phyloP scores from a whole-genome alignment of 176 grass and related monocot species.

The Oryza australiensis region DNA sequence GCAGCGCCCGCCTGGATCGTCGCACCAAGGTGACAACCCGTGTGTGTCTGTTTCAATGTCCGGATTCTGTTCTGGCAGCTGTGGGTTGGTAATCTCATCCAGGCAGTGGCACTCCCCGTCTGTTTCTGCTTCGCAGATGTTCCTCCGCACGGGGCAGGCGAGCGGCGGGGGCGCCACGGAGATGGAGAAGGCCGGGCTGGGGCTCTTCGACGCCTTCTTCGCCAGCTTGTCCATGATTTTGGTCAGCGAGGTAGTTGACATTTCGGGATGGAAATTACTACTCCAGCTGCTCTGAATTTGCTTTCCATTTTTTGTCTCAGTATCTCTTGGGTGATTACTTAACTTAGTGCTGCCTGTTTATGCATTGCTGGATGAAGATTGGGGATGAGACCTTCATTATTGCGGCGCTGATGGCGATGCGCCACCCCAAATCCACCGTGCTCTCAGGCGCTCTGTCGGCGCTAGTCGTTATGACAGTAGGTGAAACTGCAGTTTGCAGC shows the following conservation, averaged over 20 bases:
- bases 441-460: constrained; percentile 82
- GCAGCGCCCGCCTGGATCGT: constrained; percentile 42
- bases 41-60: too few relatives aligned
- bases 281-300: too few relatives aligned
- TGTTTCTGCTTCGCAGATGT: constrained; percentile 33
- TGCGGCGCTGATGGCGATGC: constrained; percentile 97
- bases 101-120: background rate
- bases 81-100: background rate
- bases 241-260: constrained; percentile 67
- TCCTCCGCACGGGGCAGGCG: constrained; percentile 20
- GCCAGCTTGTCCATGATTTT: constrained; percentile 85
- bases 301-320: background rate
- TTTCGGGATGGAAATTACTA: background rate
- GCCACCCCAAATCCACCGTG: constrained; percentile 89
- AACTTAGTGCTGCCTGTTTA: background rate
- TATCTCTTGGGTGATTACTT: background rate
- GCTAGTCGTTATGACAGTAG: constrained; percentile 89
- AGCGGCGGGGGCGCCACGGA: constrained; percentile 15
- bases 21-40: constrained; percentile 47
- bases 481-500: constrained; percentile 9
- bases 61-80: background rate
- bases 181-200: constrained; percentile 48
- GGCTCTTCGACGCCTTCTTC: constrained; percentile 88
- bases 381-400: constrained; percentile 98
- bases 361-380: constrained; percentile 42